These are phyloP conservation scores for Xylariaceae sp. DNA, from an alignment of 2,329 filamentous ascomycete genomes.

Conservation along the genomic window DNA sequence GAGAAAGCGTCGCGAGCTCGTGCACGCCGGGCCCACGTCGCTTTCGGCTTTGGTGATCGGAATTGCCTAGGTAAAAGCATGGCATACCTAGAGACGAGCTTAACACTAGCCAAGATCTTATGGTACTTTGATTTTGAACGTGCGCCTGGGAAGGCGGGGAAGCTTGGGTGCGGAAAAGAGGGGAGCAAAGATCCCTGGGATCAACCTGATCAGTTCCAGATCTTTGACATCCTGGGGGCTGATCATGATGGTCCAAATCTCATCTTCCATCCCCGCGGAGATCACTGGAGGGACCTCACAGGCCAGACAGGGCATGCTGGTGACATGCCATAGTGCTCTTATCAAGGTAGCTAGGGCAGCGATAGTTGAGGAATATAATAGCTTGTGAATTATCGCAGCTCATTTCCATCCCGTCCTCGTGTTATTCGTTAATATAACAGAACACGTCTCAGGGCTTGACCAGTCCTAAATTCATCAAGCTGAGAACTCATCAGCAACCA, in stretches of 20 bases:
- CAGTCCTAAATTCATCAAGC: too few species aligned
- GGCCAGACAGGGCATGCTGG: too few species aligned
- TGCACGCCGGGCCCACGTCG: not conserved
- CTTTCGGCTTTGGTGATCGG: slow-evolving; percentile 4
- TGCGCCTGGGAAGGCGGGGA: not conserved
- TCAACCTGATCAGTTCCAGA: slow-evolving; percentile 1
- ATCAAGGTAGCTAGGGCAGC: too few species aligned
- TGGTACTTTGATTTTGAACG: slow-evolving; percentile 10
- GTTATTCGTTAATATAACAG: too few species aligned
- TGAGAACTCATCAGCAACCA: too few species aligned
- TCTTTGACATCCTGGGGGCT: not conserved
- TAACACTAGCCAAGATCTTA: slow-evolving; percentile 2
- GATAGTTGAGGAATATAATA: too few species aligned
- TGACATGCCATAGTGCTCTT: too few species aligned
- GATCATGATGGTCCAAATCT: slow-evolving; percentile 5
- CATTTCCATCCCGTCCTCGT: too few species aligned
- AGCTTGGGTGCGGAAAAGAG: not conserved
- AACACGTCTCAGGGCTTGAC: too few species aligned
- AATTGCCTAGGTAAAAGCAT: slow-evolving; percentile 6
- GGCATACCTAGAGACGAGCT: slow-evolving; percentile 6
- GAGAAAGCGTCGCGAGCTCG: not conserved
- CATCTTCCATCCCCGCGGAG: not conserved
- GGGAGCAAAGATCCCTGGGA: not conserved
- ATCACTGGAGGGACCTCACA: not conserved
- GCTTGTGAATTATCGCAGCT: too few species aligned